These are phyloP conservation scores for Xylaria sp. DNA, from an alignment of 2,329 filamentous ascomycete species.

Conservation along the genomic window DNA sequence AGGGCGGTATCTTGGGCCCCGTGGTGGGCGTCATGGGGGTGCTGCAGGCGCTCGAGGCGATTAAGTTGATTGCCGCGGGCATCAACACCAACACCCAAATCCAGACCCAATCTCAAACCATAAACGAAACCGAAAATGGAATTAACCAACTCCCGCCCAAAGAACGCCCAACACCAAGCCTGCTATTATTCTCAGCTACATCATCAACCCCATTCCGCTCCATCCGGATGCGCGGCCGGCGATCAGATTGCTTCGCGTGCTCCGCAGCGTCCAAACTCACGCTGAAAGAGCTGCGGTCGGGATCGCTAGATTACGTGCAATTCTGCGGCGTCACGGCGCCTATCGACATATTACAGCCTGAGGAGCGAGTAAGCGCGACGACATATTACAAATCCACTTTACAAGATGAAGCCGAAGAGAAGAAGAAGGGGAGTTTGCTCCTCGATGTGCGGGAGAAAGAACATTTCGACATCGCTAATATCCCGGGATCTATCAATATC, in stretches of 20 bases:
- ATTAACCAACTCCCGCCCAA: slow-evolving; percentile 13
- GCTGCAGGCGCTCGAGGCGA: slow-evolving; percentile 87
- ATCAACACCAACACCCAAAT: too few species aligned
- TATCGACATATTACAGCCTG: slow-evolving; percentile 65
- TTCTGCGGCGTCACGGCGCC: slow-evolving; percentile 79
- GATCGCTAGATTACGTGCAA: slow-evolving; percentile 82
- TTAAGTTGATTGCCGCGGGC: slow-evolving; percentile 77
- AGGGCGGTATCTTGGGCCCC: slow-evolving; percentile 91
- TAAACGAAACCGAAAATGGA: too few species aligned
- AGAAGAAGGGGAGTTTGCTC: slow-evolving; percentile 64
- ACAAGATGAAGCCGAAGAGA: slow-evolving; percentile 22
- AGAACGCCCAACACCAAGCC: slow-evolving; percentile 45
- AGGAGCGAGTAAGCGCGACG: slow-evolving; percentile 74
- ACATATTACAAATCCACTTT: slow-evolving; percentile 63
- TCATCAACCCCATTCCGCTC: slow-evolving; percentile 70
- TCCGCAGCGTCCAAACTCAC: slow-evolving; percentile 72
- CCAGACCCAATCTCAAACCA: too few species aligned
- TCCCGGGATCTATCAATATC: slow-evolving; percentile 80
- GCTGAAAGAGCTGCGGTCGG: slow-evolving; percentile 68
- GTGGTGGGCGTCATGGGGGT: slow-evolving; percentile 95
- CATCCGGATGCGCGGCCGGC: slow-evolving; percentile 76
- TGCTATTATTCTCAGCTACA: slow-evolving; percentile 62
- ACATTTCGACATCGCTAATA: slow-evolving; percentile 82
- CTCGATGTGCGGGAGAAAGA: slow-evolving; percentile 87
- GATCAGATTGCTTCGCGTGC: slow-evolving; percentile 81